Conservation (phyloP, 2,329 filamentous ascomycete genomes). For the Epichloe baconii region DNA sequence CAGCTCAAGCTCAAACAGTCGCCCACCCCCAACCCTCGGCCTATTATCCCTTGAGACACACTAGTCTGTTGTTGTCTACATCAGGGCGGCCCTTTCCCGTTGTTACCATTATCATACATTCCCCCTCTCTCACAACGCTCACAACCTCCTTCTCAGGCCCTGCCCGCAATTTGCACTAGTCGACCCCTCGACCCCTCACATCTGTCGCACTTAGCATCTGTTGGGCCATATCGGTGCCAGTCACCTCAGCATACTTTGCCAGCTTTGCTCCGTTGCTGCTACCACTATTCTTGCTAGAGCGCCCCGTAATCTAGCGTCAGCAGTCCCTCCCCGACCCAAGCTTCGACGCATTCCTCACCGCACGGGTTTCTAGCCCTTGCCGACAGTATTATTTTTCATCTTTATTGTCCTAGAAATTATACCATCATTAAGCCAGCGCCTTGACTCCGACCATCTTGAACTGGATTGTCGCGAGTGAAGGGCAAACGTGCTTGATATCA, state of each 20-base stretch:
- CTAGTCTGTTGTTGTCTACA: background rate
- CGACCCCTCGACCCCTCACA: conserved; percentile 7
- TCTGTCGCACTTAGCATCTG: conserved; percentile 7
- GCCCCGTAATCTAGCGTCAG: background rate
- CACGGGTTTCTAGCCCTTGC: background rate
- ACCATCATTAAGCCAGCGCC: conserved; percentile 12
- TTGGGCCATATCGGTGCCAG: background rate
- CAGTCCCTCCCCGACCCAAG: background rate
- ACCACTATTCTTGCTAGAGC: background rate
- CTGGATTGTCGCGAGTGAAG: conserved; percentile 34
- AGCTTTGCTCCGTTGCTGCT: background rate
- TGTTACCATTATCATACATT: background rate
- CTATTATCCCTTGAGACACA: background rate
- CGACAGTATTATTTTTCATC: background rate
- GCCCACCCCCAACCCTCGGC: background rate
- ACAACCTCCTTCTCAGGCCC: background rate
- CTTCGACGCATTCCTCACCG: background rate
- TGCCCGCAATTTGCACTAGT: background rate
- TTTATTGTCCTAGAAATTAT: background rate
- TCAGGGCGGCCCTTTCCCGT: background rate
- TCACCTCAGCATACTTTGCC: background rate
- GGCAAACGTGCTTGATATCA: conserved; percentile 18
- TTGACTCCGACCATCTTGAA: conserved; percentile 32
- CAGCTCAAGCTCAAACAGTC: conserved; percentile 8
- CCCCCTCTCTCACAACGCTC: background rate